A percentile compares a stretch with the other conserved stretches of the same genome.
phyloP scores from a whole-genome alignment of 1,284 basidiomycete genomes.

The Golubevia sp. region DNA sequence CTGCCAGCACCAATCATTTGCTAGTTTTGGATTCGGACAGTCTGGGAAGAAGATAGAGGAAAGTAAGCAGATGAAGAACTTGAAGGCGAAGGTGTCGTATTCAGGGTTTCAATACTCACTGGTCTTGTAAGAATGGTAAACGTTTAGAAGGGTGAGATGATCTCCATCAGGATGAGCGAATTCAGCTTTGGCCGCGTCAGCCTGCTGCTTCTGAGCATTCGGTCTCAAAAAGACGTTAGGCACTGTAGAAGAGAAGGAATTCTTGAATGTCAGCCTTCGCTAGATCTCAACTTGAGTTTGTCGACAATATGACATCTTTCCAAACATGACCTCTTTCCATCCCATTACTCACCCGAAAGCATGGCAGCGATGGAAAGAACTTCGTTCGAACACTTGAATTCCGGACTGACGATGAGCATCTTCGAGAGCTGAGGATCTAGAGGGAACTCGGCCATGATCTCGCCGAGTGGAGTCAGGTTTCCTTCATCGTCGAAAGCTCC shows the following conservation, averaged over 20 bases:
- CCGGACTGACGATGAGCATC: slow-evolving; percentile 89
- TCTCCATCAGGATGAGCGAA: slow-evolving; percentile 93
- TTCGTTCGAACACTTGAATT: slow-evolving; percentile 95
- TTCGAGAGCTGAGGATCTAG: slow-evolving; percentile 92
- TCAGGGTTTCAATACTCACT: slow-evolving; percentile 64
- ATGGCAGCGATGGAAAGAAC: slow-evolving; percentile 93
- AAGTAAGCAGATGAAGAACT: not conserved
- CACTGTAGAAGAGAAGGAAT: slow-evolving; percentile 66
- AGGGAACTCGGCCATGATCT: slow-evolving; percentile 96
- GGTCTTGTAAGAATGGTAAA: slow-evolving; percentile 88
- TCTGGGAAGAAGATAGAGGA: not conserved
- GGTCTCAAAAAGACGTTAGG: slow-evolving; percentile 94
- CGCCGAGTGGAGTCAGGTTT: slow-evolving; percentile 81
- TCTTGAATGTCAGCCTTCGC: no score
- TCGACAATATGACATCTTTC: no score
- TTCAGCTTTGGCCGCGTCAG: slow-evolving; percentile 86
- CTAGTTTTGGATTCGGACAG: slow-evolving; percentile 43
- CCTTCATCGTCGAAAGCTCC: slow-evolving; percentile 93
- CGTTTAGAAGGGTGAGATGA: slow-evolving; percentile 91
- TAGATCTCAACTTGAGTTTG: no score
- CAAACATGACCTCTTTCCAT: no score
- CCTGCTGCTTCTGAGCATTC: slow-evolving; percentile 75
- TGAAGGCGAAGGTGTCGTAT: slow-evolving; percentile 4
- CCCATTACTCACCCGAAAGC: slow-evolving; percentile 74
- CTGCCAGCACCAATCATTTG: slow-evolving; percentile 80